A percentile compares a stretch with the other conserved stretches of the same genome.
phyloP scores from a whole-genome alignment of 2,329 filamentous ascomycete species.

The Colletotrichum sublineola region DNA sequence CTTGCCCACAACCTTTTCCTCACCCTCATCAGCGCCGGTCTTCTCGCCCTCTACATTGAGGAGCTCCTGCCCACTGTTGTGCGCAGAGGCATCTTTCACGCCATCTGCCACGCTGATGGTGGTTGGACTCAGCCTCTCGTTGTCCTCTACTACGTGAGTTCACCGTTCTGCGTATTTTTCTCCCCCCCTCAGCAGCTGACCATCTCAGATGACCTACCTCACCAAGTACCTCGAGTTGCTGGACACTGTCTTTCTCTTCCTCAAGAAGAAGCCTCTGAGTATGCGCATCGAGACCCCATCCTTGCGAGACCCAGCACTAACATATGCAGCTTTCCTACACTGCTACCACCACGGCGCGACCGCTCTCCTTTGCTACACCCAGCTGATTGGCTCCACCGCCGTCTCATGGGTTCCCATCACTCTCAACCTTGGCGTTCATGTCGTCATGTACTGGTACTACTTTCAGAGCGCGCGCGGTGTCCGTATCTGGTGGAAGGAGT shows the following conservation, averaged over 20 bases:
- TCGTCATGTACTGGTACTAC: slow-evolving; percentile 99
- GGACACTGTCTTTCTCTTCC: slow-evolving; percentile 95
- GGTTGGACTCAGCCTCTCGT: slow-evolving; percentile 96
- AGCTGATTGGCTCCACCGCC: slow-evolving; percentile 91
- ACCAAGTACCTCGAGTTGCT: slow-evolving; percentile 98
- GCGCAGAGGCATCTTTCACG: slow-evolving; percentile 85
- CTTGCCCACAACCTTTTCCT: slow-evolving; percentile 97
- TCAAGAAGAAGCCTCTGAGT: slow-evolving; percentile 99
- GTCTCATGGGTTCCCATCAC: slow-evolving; percentile 96
- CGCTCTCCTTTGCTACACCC: slow-evolving; percentile 96
- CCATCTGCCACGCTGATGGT: slow-evolving; percentile 85
- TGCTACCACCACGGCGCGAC: slow-evolving; percentile 99
- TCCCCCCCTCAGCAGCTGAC: slow-evolving; percentile 23
- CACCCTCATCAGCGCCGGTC: slow-evolving; percentile 83
- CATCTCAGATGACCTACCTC: slow-evolving; percentile 88
- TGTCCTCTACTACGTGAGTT: slow-evolving; percentile 92
- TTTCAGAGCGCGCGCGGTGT: slow-evolving; percentile 98
- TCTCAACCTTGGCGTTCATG: slow-evolving; percentile 93
- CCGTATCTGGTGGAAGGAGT: slow-evolving; percentile 99
- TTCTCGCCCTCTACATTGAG: slow-evolving; percentile 90
- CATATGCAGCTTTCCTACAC: slow-evolving; percentile 85
- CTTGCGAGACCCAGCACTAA: slow-evolving; percentile 48
- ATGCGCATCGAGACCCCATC: slow-evolving; percentile 49
- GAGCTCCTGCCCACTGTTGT: slow-evolving; percentile 88
- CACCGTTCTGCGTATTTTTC: not conserved